Percentiles rank a stretch among this genome's conserved stretches.
Evolutionary conservation across 164 flowering plant species (phyloP).

Genomic region (Paratinospora sagittata): DNA sequence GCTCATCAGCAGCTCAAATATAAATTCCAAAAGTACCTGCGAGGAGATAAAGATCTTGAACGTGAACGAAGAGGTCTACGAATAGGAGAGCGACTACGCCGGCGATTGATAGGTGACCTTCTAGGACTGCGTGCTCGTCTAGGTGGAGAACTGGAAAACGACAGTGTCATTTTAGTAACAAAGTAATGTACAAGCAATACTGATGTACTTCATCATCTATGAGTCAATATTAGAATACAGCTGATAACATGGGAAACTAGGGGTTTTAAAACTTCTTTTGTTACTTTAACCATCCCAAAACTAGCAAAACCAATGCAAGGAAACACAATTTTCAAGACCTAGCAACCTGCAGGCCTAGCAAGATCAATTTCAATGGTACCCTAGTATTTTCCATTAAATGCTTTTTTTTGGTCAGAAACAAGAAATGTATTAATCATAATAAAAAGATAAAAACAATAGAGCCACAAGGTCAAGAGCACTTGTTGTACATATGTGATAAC

Average conservation of each 20-base stretch:
- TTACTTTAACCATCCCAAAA: not conserved
- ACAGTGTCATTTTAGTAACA: not conserved
- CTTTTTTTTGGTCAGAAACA: too few species aligned
- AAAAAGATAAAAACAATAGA: too few species aligned
- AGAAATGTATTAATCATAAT: too few species aligned
- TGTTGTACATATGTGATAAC: too few species aligned
- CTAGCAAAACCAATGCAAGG: not conserved
- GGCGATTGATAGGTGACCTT: constrained; percentile 72
- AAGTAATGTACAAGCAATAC: not conserved
- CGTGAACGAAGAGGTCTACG: constrained; percentile 76
- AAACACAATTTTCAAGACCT: not conserved
- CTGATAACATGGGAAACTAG: too few species aligned
- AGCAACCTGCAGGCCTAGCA: not conserved
- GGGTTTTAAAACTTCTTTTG: too few species aligned
- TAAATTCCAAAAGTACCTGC: constrained; percentile 44
- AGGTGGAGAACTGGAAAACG: constrained; percentile 62
- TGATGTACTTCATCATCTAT: not conserved
- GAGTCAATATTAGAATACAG: not conserved
- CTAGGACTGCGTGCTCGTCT: constrained; percentile 78
- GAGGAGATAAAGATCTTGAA: constrained; percentile 75
- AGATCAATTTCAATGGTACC: not conserved
- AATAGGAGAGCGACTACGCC: constrained; percentile 89
- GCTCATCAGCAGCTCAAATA: not conserved
- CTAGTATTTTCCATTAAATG: not conserved
- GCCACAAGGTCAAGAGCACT: too few species aligned